Evolutionary conservation across 2,329 filamentous ascomycete species (phyloP).

Genomic region (Magnaporthales sp.): DNA sequence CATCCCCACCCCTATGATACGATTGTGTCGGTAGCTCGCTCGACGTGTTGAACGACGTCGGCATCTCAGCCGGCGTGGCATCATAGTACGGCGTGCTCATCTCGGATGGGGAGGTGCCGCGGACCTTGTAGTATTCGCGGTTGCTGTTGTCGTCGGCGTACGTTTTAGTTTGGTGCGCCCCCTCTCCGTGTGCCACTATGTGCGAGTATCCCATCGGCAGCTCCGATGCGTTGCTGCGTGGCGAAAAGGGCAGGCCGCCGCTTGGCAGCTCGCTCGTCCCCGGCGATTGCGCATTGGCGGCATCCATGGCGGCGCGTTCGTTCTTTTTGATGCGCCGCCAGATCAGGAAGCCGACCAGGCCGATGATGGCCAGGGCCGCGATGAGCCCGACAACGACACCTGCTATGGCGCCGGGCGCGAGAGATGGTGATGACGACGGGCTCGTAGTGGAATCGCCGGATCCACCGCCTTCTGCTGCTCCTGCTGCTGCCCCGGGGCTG

Average conservation of each 20-base stretch:
- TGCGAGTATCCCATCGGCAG: neutral
- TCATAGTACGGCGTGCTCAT: neutral
- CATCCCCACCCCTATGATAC: neutral
- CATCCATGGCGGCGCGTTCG: neutral
- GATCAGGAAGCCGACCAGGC: slow-evolving; percentile 5
- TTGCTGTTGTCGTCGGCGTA: neutral
- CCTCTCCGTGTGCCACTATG: neutral
- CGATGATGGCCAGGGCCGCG: slow-evolving; percentile 6
- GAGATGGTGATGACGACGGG: neutral
- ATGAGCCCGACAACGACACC: neutral
- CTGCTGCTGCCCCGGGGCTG: neutral
- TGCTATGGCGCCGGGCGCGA: neutral
- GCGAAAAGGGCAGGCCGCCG: neutral
- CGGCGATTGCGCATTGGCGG: neutral
- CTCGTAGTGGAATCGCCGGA: neutral
- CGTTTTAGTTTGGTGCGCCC: neutral
- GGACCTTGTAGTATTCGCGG: neutral
- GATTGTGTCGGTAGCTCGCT: neutral
- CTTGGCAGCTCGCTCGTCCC: neutral
- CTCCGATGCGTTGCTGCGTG: neutral
- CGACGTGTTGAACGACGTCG: neutral
- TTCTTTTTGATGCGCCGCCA: slow-evolving; percentile 7
- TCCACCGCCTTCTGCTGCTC: neutral
- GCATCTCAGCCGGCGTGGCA: neutral
- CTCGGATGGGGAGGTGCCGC: neutral